Percentiles rank a stretch among this genome's conserved stretches.
Conservation (phyloP, 305 asterid species). For the Plantago rigida region DNA sequence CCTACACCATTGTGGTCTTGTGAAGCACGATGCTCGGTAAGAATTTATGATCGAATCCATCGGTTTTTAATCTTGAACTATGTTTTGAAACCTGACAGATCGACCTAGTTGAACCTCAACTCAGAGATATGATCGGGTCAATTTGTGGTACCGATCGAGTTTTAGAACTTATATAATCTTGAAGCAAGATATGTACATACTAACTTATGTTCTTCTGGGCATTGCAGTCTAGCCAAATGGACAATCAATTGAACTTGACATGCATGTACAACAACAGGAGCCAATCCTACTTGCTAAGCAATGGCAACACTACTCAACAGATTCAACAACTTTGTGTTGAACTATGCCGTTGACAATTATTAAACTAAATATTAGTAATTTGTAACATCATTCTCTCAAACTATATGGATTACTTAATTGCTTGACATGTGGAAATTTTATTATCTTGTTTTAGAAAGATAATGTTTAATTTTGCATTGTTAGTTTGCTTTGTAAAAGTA, state of each 20-base stretch:
- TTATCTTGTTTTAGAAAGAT: too few relatives aligned
- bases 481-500: too few relatives aligned
- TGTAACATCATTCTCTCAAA: neutral
- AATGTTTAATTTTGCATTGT: too few relatives aligned
- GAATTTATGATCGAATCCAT: neutral
- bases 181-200: neutral
- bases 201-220: neutral
- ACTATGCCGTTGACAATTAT: constrained; percentile 43
- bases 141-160: too few relatives aligned
- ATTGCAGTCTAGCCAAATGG: constrained; percentile 45
- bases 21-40: constrained; percentile 57
- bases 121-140: too few relatives aligned
- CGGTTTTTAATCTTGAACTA: too few relatives aligned
- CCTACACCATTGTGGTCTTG: constrained; percentile 84
- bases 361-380: neutral
- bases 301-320: constrained; percentile 27
- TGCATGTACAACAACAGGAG: constrained; percentile 50
- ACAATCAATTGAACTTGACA: constrained; percentile 47
- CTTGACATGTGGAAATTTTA: too few relatives aligned
- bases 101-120: too few relatives aligned
- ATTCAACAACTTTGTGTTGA: constrained; percentile 54
- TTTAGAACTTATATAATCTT: too few relatives aligned
- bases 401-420: neutral
- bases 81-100: too few relatives aligned
- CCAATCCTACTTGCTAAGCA: constrained; percentile 32